These are phyloP conservation scores for Phaffomyces thermotolerans DNA, from an alignment of 805 yeast genomes.

Conservation along the genomic window DNA sequence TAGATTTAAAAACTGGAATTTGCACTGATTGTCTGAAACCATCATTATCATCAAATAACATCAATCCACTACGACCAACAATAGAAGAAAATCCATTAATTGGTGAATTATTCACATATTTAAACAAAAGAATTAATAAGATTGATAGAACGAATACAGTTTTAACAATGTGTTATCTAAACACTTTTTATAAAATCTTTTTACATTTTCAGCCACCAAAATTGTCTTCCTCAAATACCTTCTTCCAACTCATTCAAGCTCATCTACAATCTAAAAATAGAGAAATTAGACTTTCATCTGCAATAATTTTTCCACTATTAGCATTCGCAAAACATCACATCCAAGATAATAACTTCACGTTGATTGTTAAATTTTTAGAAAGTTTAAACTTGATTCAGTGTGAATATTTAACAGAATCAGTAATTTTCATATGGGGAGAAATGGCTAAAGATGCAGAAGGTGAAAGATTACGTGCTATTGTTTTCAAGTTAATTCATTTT, in stretches of 20 bases:
- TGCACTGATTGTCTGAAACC: constrained; percentile 14
- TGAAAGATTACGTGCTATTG: constrained; percentile 57
- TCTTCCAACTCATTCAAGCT: constrained; percentile 35
- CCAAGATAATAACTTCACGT: constrained; percentile 37
- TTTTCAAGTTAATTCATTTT: constrained; percentile 57
- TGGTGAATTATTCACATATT: neutral
- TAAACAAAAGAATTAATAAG: neutral
- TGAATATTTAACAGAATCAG: constrained; percentile 48
- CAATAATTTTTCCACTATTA: constrained; percentile 47
- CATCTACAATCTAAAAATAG: constrained; percentile 39
- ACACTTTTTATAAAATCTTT: constrained; percentile 42
- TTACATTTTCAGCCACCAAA: constrained; percentile 46
- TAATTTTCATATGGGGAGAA: constrained; percentile 56
- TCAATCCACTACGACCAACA: constrained; percentile 27
- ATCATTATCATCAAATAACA: constrained; percentile 1
- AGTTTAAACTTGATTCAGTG: constrained; percentile 31
- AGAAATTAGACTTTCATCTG: constrained; percentile 47
- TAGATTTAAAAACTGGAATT: constrained; percentile 11
- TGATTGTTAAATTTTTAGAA: constrained; percentile 36
- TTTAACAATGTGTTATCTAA: constrained; percentile 37
- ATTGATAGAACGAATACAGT: constrained; percentile 14
- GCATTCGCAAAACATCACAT: constrained; percentile 32
- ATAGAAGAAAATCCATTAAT: constrained; percentile 8
- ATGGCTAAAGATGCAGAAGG: constrained; percentile 56
- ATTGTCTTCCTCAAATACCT: constrained; percentile 19